Evolutionary conservation across 768 basidiomycete species (phyloP), one percentile per base, ranked within the genome.

Genomic region (Punctularia strigosozonata): DNA sequence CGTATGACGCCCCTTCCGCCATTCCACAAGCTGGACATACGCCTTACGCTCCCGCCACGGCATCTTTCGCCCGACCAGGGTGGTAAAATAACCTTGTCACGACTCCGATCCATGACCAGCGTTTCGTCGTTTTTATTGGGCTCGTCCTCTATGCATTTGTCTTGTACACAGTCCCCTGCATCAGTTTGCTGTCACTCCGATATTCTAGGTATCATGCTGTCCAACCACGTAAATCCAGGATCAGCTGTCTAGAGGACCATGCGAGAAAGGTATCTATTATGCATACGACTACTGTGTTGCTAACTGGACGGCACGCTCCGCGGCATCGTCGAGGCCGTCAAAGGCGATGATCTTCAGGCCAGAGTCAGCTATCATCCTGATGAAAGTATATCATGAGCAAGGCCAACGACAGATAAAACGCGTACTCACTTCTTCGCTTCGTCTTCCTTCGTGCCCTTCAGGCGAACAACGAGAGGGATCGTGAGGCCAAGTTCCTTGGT

Each of bases 361-460:
- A 24, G 88, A 92, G 31, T 88, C 75, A 53, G 67, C 77, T 61
- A 98, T 97, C 82, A 97, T 85, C 55, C 92, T 97, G 47, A 13
- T 30, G 7, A 4, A 22, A 2, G 32, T 25, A 38, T 40, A 14
- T 32, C 33, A 10, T 34, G 10, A 19, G 33, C 8, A 34, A 15
- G 22, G 5, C n/a, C 14, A 33, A 26, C 22, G 31, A 22, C 22
- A 33, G 12, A 33, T 17, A 37, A 40, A 25, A 36, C 6, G 30
- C 5, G 10, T 34, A 70, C 85, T 48, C 60, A 95, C 91, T 80
- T 66, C 65, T 98, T 97, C 3, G 95, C 94, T 60, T 98, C 94
- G 25, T 64, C 65, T 60, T 98, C 94, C 63, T 91, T 99, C 15
- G 92, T 99, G 37, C 95, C 95, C 63, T 99, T 95, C 46, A 99